phyloP scores from a whole-genome alignment of 2,329 filamentous ascomycete genomes.

The Colletotrichum sp. region DNA sequence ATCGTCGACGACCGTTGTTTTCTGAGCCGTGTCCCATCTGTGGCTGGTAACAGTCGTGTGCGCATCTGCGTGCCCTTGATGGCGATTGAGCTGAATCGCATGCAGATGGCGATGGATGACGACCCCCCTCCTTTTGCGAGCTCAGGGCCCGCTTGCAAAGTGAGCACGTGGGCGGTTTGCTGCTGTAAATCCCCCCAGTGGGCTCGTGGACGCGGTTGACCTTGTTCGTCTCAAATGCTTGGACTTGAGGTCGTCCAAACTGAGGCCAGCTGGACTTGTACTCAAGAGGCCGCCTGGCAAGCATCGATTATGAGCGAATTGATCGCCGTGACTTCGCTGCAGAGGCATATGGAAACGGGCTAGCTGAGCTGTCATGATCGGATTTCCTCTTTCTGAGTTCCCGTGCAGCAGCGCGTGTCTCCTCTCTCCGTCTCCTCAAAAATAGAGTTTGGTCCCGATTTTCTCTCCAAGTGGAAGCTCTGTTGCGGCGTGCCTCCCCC shows the following conservation, averaged over 20 bases:
- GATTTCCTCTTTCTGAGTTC: neutral
- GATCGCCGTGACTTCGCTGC: neutral
- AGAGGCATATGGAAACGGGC: neutral
- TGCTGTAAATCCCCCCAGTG: neutral
- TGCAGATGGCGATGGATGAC: neutral
- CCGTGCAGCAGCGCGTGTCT: neutral
- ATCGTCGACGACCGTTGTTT: neutral
- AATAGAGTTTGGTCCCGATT: constrained; percentile 5
- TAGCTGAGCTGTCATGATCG: neutral
- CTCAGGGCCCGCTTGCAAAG: neutral
- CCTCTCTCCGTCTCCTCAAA: neutral
- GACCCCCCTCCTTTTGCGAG: neutral
- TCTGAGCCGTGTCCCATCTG: neutral
- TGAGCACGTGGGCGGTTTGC: constrained; percentile 13
- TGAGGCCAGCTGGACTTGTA: neutral
- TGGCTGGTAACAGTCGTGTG: neutral
- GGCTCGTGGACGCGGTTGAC: neutral
- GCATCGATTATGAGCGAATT: neutral
- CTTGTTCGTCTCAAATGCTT: neutral
- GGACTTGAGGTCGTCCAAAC: neutral
- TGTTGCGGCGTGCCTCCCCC: neutral
- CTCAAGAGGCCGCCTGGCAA: neutral
- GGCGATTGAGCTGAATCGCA: neutral
- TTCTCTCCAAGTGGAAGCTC: neutral
- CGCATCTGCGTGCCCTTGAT: neutral